These are phyloP conservation scores for Eucalyptus microcorys DNA, from an alignment of 345 rosid species.

Conservation along the genomic window DNA sequence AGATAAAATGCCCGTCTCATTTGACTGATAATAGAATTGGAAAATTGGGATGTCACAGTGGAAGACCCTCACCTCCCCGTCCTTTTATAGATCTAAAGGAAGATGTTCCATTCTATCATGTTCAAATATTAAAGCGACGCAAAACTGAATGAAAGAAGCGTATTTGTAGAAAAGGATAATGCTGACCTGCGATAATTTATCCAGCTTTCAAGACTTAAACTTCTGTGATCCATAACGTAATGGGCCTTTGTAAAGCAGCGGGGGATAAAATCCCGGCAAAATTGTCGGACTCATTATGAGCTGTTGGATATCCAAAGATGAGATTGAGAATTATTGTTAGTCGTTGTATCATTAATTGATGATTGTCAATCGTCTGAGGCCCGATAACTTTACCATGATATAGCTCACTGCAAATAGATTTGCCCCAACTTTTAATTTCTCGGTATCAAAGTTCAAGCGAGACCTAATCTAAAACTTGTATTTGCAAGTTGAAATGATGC, in stretches of 20 bases:
- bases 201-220: background rate
- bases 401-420: no score
- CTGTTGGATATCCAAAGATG: background rate
- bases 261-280: background rate
- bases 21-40: no score
- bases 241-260: background rate
- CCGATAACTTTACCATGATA: no score
- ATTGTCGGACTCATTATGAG: background rate
- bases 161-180: background rate
- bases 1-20: no score
- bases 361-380: background rate
- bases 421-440: no score
- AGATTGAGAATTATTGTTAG: background rate
- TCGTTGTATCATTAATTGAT: background rate
- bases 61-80: background rate
- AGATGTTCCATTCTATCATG: background rate
- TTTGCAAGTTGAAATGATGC: background rate
- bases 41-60: no score
- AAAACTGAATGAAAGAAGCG: background rate
- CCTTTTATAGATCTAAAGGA: background rate
- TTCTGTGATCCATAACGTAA: background rate
- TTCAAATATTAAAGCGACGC: background rate
- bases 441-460: background rate
- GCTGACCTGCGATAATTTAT: background rate
- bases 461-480: constrained; percentile 11